Base-by-base conservation (phyloP, 2,329 filamentous ascomycete genomes). In the Annulohypoxylon truncatum region DNA sequence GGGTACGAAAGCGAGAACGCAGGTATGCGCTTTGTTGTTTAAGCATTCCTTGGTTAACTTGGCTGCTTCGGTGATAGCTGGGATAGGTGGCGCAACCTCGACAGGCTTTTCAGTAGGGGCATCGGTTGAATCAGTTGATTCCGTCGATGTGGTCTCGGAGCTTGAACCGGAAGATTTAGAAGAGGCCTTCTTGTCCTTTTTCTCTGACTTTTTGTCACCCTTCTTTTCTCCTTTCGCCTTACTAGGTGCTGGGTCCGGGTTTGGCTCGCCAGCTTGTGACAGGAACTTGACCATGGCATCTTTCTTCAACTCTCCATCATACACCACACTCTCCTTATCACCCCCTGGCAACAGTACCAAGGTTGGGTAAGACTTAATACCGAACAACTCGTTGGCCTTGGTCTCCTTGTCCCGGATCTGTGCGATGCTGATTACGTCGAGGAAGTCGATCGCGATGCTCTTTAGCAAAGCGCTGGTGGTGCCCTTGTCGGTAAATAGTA, bases 401-500 rank as follows among this genome's bases (percentile, higher is more conserved):
- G 85, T 85, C 79, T 97, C 93, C 79, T 94, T 97, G 81, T 91
- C 85, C 61, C 94, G 89, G 59, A 97, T 86, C 79, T 98, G 95
- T 7, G 89, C 95, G 33, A 99, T 84, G 2, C 87, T 85, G 68
- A 98, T 88, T 60, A 88, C 87, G 33, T 90, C 94, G 24, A 96
- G 84, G 79, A 95, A 99, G 77, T 98, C 96, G 73, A 97, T 93
- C 5, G 96, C 94, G 57, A 98, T 79, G 66, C 93, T 90, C 78
- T 92, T 92, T 69, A 97, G 81, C 22, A 97, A 83, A 9, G 94
- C 88, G 76, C 92, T 95, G 0, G 92, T 95, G 4, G 91, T 90
- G 20, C 94, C 93, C 83, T 98, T 99, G 61, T 97, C 92, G 2
- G 92, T 96, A 80, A 99, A 98, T 2, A 99, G 83, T 31, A 99